phyloP scores from a whole-genome alignment of 495 filamentous ascomycete genomes.

The Xylaria venustula region DNA sequence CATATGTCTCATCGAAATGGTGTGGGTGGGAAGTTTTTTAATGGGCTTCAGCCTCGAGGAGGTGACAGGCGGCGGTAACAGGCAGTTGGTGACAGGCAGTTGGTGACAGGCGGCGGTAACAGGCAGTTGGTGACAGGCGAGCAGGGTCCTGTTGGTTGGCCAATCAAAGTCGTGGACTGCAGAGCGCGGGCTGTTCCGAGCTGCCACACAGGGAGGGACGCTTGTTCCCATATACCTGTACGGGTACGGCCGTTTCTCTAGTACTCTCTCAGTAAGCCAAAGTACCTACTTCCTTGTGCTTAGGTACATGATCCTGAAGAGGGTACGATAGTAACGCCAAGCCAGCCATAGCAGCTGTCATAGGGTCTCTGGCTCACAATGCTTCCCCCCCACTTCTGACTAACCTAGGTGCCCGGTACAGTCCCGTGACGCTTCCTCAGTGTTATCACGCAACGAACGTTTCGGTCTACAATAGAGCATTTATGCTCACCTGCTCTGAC shows the following conservation, averaged over 20 bases:
- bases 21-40: slow-evolving; percentile 17
- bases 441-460: background rate
- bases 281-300: background rate
- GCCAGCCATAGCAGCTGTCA: slow-evolving; percentile 8
- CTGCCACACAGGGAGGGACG: background rate
- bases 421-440: slow-evolving; percentile 6
- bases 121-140: no score
- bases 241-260: no score
- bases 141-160: background rate
- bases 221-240: no score
- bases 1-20: slow-evolving; percentile 20
- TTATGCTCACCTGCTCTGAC: background rate
- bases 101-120: no score
- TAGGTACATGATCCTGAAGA: no score
- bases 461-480: background rate
- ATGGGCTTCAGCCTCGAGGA: slow-evolving; percentile 23
- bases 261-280: no score
- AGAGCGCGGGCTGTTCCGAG: slow-evolving; percentile 5
- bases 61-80: no score
- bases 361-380: background rate
- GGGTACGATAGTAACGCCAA: no score
- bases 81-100: no score
- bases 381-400: no score
- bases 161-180: background rate
- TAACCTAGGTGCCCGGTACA: background rate